Evolutionary conservation across 2,329 filamentous ascomycete genomes (phyloP).

Genomic region (Diaporthe amygdali): DNA sequence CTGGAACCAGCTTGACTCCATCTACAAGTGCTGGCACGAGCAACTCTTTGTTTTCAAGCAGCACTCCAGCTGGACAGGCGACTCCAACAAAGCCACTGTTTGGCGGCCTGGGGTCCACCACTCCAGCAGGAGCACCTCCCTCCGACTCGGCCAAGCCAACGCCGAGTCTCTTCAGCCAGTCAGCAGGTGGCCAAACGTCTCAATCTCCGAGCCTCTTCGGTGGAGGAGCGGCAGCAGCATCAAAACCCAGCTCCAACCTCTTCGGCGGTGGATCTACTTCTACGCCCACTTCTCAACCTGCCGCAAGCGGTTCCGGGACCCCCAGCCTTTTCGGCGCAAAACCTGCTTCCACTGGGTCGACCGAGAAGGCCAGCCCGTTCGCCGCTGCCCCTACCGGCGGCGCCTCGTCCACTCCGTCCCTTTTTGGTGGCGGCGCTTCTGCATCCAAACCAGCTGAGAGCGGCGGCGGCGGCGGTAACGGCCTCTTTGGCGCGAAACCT

Average conservation of each 20-base stretch:
- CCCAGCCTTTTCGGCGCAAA: conserved; percentile 18
- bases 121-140: conserved; percentile 61
- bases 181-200: conserved; percentile 14
- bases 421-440: conserved; percentile 23
- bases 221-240: conserved; percentile 19
- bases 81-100: conserved; percentile 56
- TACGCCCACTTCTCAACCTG: conserved; percentile 24
- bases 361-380: conserved; percentile 25
- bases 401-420: conserved; percentile 2
- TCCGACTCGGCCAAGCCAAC: conserved; percentile 34
- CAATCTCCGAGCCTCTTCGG: conserved; percentile 21
- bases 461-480: conserved; percentile 29
- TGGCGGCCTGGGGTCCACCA: conserved; percentile 53
- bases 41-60: conserved; percentile 30
- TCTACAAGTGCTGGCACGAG: conserved; percentile 25
- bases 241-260: conserved; percentile 8
- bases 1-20: conserved; percentile 23
- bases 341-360: conserved; percentile 26
- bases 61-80: conserved; percentile 34
- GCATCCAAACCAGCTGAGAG: conserved; percentile 33
- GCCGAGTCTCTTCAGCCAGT: conserved; percentile 23
- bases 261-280: not conserved
- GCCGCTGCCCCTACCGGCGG: conserved; percentile 6
- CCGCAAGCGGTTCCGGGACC: conserved; percentile 15
- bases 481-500: conserved; percentile 48